A percentile compares a stretch with the other conserved stretches of the same genome.
Evolutionary conservation across 495 filamentous ascomycete genomes (phyloP).

Genomic region (Xylaria bambusicola): DNA sequence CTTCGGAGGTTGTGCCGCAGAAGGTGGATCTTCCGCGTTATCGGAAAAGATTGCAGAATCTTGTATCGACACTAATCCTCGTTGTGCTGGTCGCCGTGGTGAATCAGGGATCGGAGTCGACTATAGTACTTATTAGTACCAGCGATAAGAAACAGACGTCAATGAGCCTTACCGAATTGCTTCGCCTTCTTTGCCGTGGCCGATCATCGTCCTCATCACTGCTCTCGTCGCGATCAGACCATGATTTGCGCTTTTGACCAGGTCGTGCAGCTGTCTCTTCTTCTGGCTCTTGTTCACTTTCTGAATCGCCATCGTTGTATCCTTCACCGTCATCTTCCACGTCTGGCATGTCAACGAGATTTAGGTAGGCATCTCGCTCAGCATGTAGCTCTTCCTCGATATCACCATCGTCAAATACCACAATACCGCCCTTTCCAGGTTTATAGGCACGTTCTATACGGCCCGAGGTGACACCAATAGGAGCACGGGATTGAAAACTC

Average conservation of each 20-base stretch:
- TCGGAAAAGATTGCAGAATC: constrained; percentile 42
- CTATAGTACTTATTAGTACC: constrained; percentile 42
- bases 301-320: constrained; percentile 51
- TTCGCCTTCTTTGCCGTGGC: constrained; percentile 76
- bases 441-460: constrained; percentile 69
- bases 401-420: constrained; percentile 95
- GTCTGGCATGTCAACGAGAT: constrained; percentile 85
- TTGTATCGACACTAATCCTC: constrained; percentile 51
- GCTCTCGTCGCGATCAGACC: constrained; percentile 70
- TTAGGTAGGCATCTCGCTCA: constrained; percentile 80
- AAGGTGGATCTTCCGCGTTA: constrained; percentile 49
- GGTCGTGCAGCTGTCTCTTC: constrained; percentile 32
- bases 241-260: constrained; percentile 79
- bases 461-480: constrained; percentile 59
- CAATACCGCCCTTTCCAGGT: constrained; percentile 77
- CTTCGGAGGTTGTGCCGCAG: constrained; percentile 59
- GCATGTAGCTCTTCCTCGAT: constrained; percentile 79
- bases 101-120: constrained; percentile 58
- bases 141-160: neutral
- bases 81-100: constrained; percentile 49
- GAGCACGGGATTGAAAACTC: constrained; percentile 50
- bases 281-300: constrained; percentile 45
- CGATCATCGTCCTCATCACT: constrained; percentile 70
- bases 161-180: constrained; percentile 72
- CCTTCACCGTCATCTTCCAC: constrained; percentile 71